Evolutionary conservation across 2,329 filamentous ascomycete species (phyloP).

Genomic region (Oidium heveae): DNA sequence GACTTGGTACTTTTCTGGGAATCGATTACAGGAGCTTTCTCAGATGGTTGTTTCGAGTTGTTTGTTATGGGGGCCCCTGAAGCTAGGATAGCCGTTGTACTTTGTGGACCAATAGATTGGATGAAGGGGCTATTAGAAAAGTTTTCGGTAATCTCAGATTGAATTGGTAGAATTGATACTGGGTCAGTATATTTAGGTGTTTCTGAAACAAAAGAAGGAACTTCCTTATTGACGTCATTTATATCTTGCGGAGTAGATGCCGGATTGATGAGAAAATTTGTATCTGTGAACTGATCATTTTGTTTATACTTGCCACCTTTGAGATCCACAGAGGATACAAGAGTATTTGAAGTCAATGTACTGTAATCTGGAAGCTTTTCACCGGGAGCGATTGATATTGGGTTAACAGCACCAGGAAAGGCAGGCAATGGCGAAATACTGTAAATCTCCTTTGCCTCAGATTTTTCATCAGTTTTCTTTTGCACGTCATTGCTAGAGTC

Average conservation of each 20-base stretch:
- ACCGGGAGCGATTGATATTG: constrained; percentile 21
- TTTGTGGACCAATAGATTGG: constrained; percentile 23
- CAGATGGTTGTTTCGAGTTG: background rate
- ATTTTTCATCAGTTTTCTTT: constrained; percentile 10
- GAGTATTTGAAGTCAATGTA: constrained; percentile 31
- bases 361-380: constrained; percentile 23
- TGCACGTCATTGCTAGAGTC: background rate
- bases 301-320: too few relatives aligned
- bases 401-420: constrained; percentile 43
- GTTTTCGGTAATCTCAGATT: constrained; percentile 17
- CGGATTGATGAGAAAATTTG: too few relatives aligned
- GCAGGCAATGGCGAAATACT: constrained; percentile 36
- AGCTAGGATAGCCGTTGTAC: constrained; percentile 18
- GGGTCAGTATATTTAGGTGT: constrained; percentile 17
- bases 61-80: constrained; percentile 17
- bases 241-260: too few relatives aligned
- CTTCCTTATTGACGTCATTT: too few relatives aligned
- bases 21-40: background rate
- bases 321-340: constrained; percentile 22
- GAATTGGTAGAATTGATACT: constrained; percentile 55
- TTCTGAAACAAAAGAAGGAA: too few relatives aligned
- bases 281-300: too few relatives aligned
- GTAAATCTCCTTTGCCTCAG: constrained; percentile 21
- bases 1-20: background rate
- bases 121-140: constrained; percentile 27